Base-by-base conservation (phyloP, 768 basidiomycete species). In the Termitomyces titanicus region DNA sequence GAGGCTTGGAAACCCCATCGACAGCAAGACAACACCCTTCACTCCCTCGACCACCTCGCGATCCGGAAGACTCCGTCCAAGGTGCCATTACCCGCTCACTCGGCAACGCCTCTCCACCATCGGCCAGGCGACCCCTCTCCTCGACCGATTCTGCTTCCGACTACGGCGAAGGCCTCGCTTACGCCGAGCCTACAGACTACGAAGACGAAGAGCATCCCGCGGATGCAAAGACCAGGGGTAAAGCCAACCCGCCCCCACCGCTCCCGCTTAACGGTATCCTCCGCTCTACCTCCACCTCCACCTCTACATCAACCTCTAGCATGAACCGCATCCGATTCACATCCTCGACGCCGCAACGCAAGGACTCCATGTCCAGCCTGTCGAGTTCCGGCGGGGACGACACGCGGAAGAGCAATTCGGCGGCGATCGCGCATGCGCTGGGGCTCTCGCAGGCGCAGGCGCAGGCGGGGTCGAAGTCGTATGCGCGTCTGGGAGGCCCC, bases 171-270 rank as follows among this genome's bases (percentile, higher is more conserved):
- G 35, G 79, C 15, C 69, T 82, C 20, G 80, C 80, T 2, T 83
- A 83, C 58, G 79, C 78, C 3, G 74, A 78, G 51, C 76, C 76
- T 17, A 74, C 75, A 7, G 79, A 78, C 43, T 64, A 75, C 52
- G 79, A 79, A 44, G 72, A 72, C 20, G 69, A 71, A 20, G 69
- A 68, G 18, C 67, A 39, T 31, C 39, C 66, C 22, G 60, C 65
- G 25, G 63, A 58, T 27, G 7, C 49, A 46, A 53, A 58, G 52
- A 54, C 44, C 25, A 66, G 64, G 53, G 54, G 61, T 42, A 69
- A 66, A 53, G 48, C 61, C 40, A 49, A 63, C 29, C 57, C 65
- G 3, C 63, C 65, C 10, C 67, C 68, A 1, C 65, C 64, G 0
- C 66, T 62, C 17, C 55, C 59, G 18, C 62, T 64, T 20, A 35